Evolutionary conservation across 2,329 filamentous ascomycete genomes (phyloP), one percentile per base, ranked within the genome.

Genomic region (Diplodia scrobiculata): DNA sequence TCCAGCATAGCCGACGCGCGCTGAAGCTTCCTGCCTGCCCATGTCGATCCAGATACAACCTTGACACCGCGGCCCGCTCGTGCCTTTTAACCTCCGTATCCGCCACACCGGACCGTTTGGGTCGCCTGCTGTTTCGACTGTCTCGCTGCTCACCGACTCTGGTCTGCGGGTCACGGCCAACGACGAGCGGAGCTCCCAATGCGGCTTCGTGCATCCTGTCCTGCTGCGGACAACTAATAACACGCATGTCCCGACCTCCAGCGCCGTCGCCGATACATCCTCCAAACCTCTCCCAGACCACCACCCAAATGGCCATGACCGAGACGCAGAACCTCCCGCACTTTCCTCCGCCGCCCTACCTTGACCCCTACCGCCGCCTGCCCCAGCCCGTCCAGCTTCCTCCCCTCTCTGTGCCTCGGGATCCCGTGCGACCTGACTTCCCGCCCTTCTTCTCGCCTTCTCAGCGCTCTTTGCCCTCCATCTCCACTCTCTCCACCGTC

Each of bases 321-420:
- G 79, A 81, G 70, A 79, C 77, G 66, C 80, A 81, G 69, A 79
- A 77, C 66, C 74, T 75, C 62, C 78, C 77, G 62, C 71, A 73
- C 62, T 78, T 81, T 62, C 77, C 78, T 34, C 72, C 76, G 53
- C 75, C 78, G 45, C 72, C 72, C 47, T 81, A 79, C 70, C 72
- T 76, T 67, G 76, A 76, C 67, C 74, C 77, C 47, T 75, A 78
- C 69, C 75, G 77, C 60, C 75, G 76, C 48, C 71, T 77, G 32
- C 76, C 78, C 66, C 78, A 78, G 58, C 77, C 78, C 45, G 74
- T 79, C 65, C 78, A 76, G 55, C 71, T 79, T 27, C 74, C 77
- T 59, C 76, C 75, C 25, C 69, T 79, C 62, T 74, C 77, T 32
- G 79, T 79, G 64, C 76, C 75, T 34, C 74, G 74, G 62, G 72